Evolutionary conservation across 2,329 filamentous ascomycete species (phyloP).

Genomic region (Calycina marina): DNA sequence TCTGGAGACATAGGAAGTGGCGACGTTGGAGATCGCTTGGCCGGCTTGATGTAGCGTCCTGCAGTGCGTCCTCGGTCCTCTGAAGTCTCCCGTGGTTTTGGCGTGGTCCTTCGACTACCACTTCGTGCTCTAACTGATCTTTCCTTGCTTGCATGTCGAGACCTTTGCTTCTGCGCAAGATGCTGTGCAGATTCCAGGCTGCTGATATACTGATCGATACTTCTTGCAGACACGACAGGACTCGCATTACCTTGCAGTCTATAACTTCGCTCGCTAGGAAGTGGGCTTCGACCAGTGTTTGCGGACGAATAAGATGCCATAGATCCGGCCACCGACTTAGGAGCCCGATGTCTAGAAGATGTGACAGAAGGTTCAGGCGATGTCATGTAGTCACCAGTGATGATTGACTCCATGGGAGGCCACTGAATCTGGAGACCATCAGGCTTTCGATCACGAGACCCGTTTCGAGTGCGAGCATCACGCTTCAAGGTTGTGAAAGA

Average conservation of each 20-base stretch:
- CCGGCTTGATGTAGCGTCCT: conserved; percentile 54
- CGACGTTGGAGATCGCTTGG: conserved; percentile 80
- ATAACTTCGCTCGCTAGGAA: conserved; percentile 30
- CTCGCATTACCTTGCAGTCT: conserved; percentile 26
- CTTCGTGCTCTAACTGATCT: conserved; percentile 30
- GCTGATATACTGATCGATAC: conserved; percentile 72
- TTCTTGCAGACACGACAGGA: conserved; percentile 45
- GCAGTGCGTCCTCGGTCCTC: conserved; percentile 55
- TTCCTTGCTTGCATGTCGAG: conserved; percentile 34
- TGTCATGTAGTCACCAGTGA: conserved; percentile 35
- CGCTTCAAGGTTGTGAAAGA: conserved; percentile 49
- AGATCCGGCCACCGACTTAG: conserved; percentile 32
- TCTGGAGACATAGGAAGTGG: conserved; percentile 91
- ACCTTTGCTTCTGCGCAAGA: conserved; percentile 37
- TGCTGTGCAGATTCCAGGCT: conserved; percentile 67
- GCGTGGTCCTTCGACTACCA: conserved; percentile 32
- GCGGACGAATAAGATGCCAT: conserved; percentile 36
- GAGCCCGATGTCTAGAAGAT: conserved; percentile 34
- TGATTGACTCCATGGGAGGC: conserved; percentile 34
- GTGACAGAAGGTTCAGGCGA: conserved; percentile 40
- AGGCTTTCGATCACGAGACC: conserved; percentile 67
- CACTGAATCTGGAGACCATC: conserved; percentile 54
- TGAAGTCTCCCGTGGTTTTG: conserved; percentile 44
- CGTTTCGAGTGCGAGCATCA: conserved; percentile 45
- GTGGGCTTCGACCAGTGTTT: conserved; percentile 30